Evolutionary conservation across 129 eudicot species (phyloP), one percentile per base, ranked within the genome.

Genomic region (Centella asiatica): DNA sequence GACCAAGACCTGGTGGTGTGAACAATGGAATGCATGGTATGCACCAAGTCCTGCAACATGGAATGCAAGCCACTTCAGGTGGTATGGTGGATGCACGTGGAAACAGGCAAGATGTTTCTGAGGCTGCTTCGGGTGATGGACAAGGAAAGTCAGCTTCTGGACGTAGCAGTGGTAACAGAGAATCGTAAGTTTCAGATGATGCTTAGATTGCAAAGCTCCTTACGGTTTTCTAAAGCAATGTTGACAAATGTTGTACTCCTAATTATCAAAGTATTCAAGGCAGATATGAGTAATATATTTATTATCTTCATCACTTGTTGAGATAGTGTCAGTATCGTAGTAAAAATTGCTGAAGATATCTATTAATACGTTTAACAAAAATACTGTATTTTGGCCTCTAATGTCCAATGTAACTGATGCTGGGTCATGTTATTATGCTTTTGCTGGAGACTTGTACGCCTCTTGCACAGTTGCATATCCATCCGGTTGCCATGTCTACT

Each of bases 41-140:
- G 78, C 84, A 75, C 65, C 85, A 77, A 22, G 77, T 81, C 19
- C 71, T 85, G 84, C 84, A 76, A 54, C 70, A 79, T 40, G 81
- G 69, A 15, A 11, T 36, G 25, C n/a, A n/a, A n/a, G 77, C 65
- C 12, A 49, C 47, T 51, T 45, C 73, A 7, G 76, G 75, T 24
- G 31, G 32, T 53, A 51, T 72, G 55, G 65, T 64, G 78, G 82
- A 77, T 18, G 52, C 51, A 18, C 73, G 67, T 44, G 83, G 80
- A 31, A 55, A 59, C 46, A 70, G 60, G 70, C 85, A 69, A 65
- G 83, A 67, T 37, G 78, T 46, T 42, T 62, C 72, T 3, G 95
- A 78, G 49, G 73, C 50, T 44, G 62, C 47, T 68, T 60, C 77
- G n/a, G 74, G 72, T 27, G 78, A 71, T 22, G 73, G 80, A 20